These are phyloP conservation scores for Fragilaria crotonensis DNA, from an alignment of 108 stramenopile species.

Conservation along the genomic window DNA sequence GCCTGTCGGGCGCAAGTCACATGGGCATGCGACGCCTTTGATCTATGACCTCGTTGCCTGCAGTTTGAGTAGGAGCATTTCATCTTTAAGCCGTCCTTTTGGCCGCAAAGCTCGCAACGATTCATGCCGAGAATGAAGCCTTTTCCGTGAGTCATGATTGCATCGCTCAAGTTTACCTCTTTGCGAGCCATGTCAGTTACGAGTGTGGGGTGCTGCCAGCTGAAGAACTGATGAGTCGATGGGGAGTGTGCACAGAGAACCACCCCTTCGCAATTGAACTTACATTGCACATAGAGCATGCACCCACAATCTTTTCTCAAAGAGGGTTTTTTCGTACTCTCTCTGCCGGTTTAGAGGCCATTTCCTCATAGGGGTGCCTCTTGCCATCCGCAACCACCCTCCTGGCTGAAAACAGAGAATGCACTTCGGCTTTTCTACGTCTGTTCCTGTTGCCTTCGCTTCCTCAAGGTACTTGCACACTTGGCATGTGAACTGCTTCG, in stretches of 20 bases:
- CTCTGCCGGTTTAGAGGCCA: slow-evolving; percentile 21
- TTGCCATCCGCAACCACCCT: slow-evolving; percentile 39
- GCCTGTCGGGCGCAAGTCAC: slow-evolving; percentile 77
- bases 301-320: slow-evolving; percentile 42
- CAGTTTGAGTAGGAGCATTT: slow-evolving; percentile 41
- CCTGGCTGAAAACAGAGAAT: slow-evolving; percentile 52
- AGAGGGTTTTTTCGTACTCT: slow-evolving; percentile 45
- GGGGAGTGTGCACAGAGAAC: neutral
- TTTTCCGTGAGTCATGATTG: slow-evolving; percentile 59
- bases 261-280: slow-evolving; percentile 21
- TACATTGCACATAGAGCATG: slow-evolving; percentile 71
- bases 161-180: slow-evolving; percentile 41
- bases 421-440: slow-evolving; percentile 46
- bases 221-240: slow-evolving; percentile 4
- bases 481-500: slow-evolving; percentile 24
- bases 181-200: slow-evolving; percentile 9
- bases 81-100: slow-evolving; percentile 49
- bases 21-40: slow-evolving; percentile 38
- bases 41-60: slow-evolving; percentile 19
- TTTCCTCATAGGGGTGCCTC: slow-evolving; percentile 47
- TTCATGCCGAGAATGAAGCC: slow-evolving; percentile 31
- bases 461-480: slow-evolving; percentile 36
- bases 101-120: slow-evolving; percentile 64
- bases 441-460: slow-evolving; percentile 14
- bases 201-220: slow-evolving; percentile 38